Evolutionary conservation across 768 basidiomycete species (phyloP), one percentile per base, ranked within the genome.

Genomic region (Pholiota microspora): DNA sequence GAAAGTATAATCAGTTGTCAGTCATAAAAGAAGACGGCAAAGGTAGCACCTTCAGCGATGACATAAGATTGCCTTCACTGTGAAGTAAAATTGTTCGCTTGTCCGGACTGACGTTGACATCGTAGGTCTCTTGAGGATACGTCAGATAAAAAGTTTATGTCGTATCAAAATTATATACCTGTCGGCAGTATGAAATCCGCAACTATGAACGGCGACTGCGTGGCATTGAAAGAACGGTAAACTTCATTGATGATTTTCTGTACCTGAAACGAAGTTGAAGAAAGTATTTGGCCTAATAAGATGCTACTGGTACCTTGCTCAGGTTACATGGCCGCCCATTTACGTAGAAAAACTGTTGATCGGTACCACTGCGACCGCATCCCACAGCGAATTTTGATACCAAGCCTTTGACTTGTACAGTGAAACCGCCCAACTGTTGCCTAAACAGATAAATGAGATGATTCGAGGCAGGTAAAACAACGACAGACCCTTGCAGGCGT

Each of bases 101-200:
- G 73, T 98, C 97, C 0, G 97, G 96, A 57, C 86, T 92, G 55
- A 98, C 90, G 57, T 99, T 99, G 64, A 99, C 85, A 65, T 99
- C 97, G 62, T 84, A 91, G 0, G 83, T 75, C 53, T 85, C 92
- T 94, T 58, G 5, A 50, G 16, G 10, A 34, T 3, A 15, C 6
- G 32, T 27, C 50, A 21, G 48, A 28, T 40, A 2, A 27, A 16
- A 10, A 50, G 55, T 9, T 53, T 7, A 23, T 28, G 9, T 10
- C 50, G 24, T 29, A 45, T 8, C 15, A 40, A 25, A 23, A 10
- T 57, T 10, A 69, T 84, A 6, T 55, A 93, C 93, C 78, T 4
- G 86, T 86, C 0, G 95, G 93, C 2, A 98, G 67, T 12, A 83
- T 73, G 60, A 98, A 86, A 67, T 98, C 86, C 0, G 92, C 89